Conservation (phyloP, 305 asterid species). For the Lippia alba region DNA sequence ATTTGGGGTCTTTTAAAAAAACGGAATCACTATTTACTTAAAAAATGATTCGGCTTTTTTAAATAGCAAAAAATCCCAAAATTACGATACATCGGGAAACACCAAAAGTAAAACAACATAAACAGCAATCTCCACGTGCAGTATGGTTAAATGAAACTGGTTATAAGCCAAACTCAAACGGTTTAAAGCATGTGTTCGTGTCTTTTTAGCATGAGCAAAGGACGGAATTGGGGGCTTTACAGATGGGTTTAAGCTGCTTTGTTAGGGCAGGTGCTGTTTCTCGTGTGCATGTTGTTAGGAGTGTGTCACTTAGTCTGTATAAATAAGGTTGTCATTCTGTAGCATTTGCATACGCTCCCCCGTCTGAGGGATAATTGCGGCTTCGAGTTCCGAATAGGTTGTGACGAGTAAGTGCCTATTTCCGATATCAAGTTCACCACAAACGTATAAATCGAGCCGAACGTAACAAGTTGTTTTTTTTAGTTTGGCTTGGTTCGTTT, state of each 20-base stretch:
- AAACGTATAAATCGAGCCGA: neutral
- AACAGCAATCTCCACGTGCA: slow-evolving; percentile 43
- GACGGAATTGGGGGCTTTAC: slow-evolving; percentile 16
- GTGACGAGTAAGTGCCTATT: slow-evolving; percentile 2
- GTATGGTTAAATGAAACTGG: slow-evolving; percentile 5
- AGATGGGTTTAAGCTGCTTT: slow-evolving; percentile 12
- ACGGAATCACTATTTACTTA: too few relatives aligned
- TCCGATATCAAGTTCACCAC: slow-evolving; percentile 10
- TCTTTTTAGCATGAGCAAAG: slow-evolving; percentile 39
- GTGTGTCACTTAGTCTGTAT: slow-evolving; percentile 20
- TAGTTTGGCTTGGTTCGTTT: neutral
- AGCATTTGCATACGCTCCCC: slow-evolving; percentile 10
- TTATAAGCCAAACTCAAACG: slow-evolving; percentile 2
- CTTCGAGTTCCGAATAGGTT: slow-evolving; percentile 7
- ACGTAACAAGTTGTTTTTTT: neutral
- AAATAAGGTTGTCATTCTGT: slow-evolving; percentile 16
- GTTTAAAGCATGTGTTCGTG: slow-evolving; percentile 28
- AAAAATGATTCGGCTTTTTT: too few relatives aligned
- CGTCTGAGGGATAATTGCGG: neutral
- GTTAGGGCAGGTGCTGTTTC: slow-evolving; percentile 17
- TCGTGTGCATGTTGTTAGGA: slow-evolving; percentile 22
- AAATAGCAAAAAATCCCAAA: too few relatives aligned
- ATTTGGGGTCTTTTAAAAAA: too few relatives aligned
- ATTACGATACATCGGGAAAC: too few relatives aligned
- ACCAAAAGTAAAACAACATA: too few relatives aligned